Conservation (phyloP, 139 green algal species). For the Chlorella sorokiniana region DNA sequence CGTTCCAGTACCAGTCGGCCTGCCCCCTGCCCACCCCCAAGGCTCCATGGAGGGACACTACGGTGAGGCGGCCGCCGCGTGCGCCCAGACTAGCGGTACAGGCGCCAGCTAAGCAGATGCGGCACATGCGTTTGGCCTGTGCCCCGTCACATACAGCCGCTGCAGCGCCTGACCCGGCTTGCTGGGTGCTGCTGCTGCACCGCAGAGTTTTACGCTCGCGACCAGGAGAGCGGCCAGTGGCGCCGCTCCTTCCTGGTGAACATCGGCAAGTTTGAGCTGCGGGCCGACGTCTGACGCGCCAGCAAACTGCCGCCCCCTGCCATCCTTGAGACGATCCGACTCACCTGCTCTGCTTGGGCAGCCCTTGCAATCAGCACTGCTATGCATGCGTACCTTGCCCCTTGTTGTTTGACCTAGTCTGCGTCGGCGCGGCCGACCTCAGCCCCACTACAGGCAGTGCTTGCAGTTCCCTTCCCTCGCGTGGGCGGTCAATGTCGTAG, state of each 20-base stretch:
- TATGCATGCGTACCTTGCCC: no score
- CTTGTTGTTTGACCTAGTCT: no score
- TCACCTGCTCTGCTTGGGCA: no score
- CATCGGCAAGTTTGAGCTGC: constrained; percentile 34
- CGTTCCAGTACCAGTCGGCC: constrained; percentile 68
- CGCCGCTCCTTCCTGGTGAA: constrained; percentile 33
- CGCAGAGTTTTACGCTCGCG: constrained; percentile 26
- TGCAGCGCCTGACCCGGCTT: no score
- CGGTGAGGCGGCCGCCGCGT: no score
- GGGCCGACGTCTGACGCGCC: background rate
- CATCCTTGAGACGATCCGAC: background rate
- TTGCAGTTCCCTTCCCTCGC: background rate
- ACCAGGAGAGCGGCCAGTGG: constrained; percentile 6
- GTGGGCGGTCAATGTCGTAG: background rate
- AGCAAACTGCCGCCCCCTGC: background rate
- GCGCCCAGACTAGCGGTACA: no score
- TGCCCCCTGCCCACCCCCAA: constrained; percentile 66
- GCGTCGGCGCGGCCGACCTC: background rate
- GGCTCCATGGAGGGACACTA: constrained; percentile 79
- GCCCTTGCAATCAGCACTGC: no score
- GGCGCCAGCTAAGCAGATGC: no score
- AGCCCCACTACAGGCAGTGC: background rate
- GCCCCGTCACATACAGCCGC: no score
- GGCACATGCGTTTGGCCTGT: no score
- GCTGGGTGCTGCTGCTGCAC: background rate